A percentile compares a stretch with the other conserved stretches of the same genome.
Conservation (phyloP, 768 basidiomycete genomes). For the Rhodosporidiobolus sp. region DNA sequence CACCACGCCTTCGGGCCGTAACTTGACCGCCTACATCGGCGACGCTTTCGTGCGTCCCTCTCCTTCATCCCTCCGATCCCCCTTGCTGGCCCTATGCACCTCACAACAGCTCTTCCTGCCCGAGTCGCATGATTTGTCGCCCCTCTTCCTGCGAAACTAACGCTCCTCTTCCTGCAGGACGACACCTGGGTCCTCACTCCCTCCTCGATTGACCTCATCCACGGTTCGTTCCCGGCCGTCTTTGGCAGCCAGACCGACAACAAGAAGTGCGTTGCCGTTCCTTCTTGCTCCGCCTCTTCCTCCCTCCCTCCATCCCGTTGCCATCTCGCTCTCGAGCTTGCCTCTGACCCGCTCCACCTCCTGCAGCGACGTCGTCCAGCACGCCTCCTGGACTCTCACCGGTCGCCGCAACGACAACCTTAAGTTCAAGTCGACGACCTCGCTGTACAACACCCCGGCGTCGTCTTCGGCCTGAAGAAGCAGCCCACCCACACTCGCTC, state of each 20-base stretch:
- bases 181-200: slow-evolving; percentile 25
- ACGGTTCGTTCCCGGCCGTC: slow-evolving; percentile 11
- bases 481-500: too few species aligned
- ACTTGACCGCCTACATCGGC: slow-evolving; percentile 30
- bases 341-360: not conserved
- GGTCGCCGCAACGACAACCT: slow-evolving; percentile 30
- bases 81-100: too few species aligned
- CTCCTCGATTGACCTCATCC: slow-evolving; percentile 27
- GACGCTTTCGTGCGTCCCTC: slow-evolving; percentile 42
- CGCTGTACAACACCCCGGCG: too few species aligned
- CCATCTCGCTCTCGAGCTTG: not conserved
- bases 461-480: too few species aligned
- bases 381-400: slow-evolving; percentile 31
- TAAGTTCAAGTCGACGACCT: slow-evolving; percentile 7
- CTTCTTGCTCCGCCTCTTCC: too few species aligned
- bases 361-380: slow-evolving; percentile 30
- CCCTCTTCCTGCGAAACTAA: too few species aligned
- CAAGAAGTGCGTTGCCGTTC: too few species aligned
- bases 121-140: too few species aligned
- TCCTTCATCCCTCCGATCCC: not conserved
- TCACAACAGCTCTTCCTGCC: too few species aligned
- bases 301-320: not conserved
- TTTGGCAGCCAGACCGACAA: slow-evolving; percentile 1
- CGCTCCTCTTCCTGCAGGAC: not conserved
- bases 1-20: slow-evolving; percentile 33